Evolutionary conservation across 1,139 yeast genomes (phyloP), one percentile per base, ranked within the genome.

Genomic region (Hemisphaericaspora xylanilytica): DNA sequence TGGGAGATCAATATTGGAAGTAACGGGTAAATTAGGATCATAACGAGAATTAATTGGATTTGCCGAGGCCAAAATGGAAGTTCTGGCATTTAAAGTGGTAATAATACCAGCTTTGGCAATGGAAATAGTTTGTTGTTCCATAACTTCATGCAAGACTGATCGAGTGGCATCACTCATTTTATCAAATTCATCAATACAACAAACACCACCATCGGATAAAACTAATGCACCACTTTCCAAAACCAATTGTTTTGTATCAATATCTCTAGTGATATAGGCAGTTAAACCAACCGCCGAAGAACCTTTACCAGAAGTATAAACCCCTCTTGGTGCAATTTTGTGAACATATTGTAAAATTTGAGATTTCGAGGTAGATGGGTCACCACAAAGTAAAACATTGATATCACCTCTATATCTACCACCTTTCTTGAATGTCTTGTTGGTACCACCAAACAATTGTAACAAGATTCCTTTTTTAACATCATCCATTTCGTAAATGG

Each of bases 251-350:
- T 80, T 86, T 1, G 97, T 88, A 53, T 92, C 98, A 32, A 86
- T 76, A 61, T 92, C 99, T 56, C 97, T 75, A 7, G 98, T 90
- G 40, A 92, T 84, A 59, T 92, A 92, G 1, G 99, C 98, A 0
- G 99, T 92, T 57, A 92, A 73, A 70, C 99, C 99, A 40, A 92
- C 99, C 0, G 99, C 99, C 17, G 98, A 92, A 0, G 97, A 89
- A 39, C 98, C 98, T 56, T 92, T 92, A 63, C 99, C 99, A 1
- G 97, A 89, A 2, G 99, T 92, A 61, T 90, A 92, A 30, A 94
- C 88, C 51, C 98, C 98, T 58, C 98, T 75, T 29, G 99, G 99
- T 0, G 98, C 95, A 49, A 92, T 92, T 58, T 90, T 88, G 64
- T 92, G 98, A 36, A 92, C 97, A 51, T 92, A 92, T 56, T 89